Base-by-base conservation (phyloP, 768 basidiomycete genomes). In the Pleurotus eryngii region DNA sequence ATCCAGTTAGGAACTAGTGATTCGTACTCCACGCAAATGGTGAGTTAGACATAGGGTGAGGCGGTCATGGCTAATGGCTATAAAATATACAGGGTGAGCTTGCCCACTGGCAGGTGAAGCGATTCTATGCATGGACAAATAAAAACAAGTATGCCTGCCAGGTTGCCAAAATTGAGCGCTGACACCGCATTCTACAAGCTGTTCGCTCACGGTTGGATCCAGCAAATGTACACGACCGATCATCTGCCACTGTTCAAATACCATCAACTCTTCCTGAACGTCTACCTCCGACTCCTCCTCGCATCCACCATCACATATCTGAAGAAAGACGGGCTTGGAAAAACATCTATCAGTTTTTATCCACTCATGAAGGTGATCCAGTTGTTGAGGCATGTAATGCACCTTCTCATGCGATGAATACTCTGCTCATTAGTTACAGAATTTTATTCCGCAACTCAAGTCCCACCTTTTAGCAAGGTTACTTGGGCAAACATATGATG, bases 41-140 rank as follows among this genome's bases (percentile, higher is more conserved):
- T 75, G 49, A 24, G 62, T 48, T 20, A 14, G 53, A n/a, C 49
- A 60, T 22, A 50, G 6, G n/a, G 7, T 7, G 7, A 27, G 5
- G 14, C 14, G 15, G 47, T 30, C n/a, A 39, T 50, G 15, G 46
- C n/a, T 18, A 11, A 20, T 20, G 20, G 20, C 20, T 20, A 20
- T 20, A 20, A 20, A 18, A n/a, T 8, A 11, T n/a, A 49, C 45
- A 77, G 75, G 72, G 73, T 1, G 76, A 81, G 50, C 65, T 70
- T 0, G 70, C 75, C 45, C 79, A 80, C 56, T 59, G 64, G 0
- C 57, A 57, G 0, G 67, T 73, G 18, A 79, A 80, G 62, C 49
- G 59, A 0, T 70, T 70, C 18, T 79, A 75, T 46, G 46, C 59
- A 0, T 50, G 61, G 0, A 73, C 69, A 1, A 75, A 72, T 64